A percentile compares a stretch with the other conserved stretches of the same genome.
phyloP scores from a whole-genome alignment of 2,329 filamentous ascomycete species.

The Ophiosphaerella korrae region DNA sequence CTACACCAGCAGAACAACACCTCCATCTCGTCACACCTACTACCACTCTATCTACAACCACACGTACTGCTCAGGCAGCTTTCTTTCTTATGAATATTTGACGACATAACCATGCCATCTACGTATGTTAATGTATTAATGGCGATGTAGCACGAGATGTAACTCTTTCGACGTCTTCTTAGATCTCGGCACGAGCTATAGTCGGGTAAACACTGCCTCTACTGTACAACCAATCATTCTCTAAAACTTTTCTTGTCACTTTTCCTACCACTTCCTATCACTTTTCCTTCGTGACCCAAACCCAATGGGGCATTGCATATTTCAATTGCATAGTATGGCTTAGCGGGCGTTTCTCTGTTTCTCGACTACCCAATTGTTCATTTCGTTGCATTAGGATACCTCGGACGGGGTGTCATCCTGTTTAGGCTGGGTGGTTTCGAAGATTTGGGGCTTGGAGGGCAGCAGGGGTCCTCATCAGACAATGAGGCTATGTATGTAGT shows the following conservation, averaged over 20 bases:
- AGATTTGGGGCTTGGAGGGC: neutral
- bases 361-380: constrained; percentile 20
- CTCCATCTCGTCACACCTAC: constrained; percentile 1
- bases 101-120: constrained; percentile 30
- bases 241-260: constrained; percentile 7
- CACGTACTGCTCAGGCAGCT: constrained; percentile 6
- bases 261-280: neutral
- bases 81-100: constrained; percentile 28
- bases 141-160: constrained; percentile 24
- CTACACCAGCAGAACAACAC: neutral
- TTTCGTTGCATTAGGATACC: constrained; percentile 2
- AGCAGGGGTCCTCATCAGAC: neutral
- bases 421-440: constrained; percentile 1
- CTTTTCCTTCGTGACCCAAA: neutral
- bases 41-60: constrained; percentile 1
- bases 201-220: constrained; percentile 22
- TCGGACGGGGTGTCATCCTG: neutral
- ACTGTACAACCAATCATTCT: constrained; percentile 21
- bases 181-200: constrained; percentile 22
- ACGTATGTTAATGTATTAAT: constrained; percentile 38
- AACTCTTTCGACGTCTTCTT: constrained; percentile 23
- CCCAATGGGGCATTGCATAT: constrained; percentile 10
- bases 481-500: constrained; percentile 8
- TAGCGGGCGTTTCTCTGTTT: constrained; percentile 41
- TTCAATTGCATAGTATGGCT: constrained; percentile 30